Conservation (phyloP, 345 rosid genomes). For the Cardiospermum halicacabum region DNA sequence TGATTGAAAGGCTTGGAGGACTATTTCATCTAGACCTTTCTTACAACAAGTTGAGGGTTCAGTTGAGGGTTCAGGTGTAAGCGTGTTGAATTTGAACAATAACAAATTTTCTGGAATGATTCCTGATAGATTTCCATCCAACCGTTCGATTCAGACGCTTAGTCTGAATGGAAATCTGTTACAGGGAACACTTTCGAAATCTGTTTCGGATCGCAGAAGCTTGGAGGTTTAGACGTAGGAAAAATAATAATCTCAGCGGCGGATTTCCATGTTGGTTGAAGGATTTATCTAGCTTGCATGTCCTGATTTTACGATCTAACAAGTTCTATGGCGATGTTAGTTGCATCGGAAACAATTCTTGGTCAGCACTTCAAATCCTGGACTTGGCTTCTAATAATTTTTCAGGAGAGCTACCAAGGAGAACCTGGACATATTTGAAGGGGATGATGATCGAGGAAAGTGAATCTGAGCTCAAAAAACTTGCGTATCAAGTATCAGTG, state of each 20-base stretch:
- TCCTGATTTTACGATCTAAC: conserved; percentile 31
- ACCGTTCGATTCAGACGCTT: conserved; percentile 21
- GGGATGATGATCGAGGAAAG: conserved; percentile 33
- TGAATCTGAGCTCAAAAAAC: not conserved
- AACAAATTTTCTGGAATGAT: conserved; percentile 18
- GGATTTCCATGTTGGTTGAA: conserved; percentile 34
- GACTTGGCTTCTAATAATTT: conserved; percentile 39
- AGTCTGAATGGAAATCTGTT: conserved; percentile 29
- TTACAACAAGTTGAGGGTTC: conserved; percentile 25
- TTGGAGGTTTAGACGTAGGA: conserved; percentile 38
- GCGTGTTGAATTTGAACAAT: conserved; percentile 27
- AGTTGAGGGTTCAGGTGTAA: too few species aligned
- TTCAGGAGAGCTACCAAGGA: conserved; percentile 13
- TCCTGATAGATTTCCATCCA: conserved; percentile 6
- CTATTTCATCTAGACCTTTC: conserved; percentile 42
- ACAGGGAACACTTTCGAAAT: conserved; percentile 27
- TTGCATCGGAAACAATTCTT: conserved; percentile 5
- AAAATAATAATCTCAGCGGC: conserved; percentile 27
- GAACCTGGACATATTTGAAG: conserved; percentile 16
- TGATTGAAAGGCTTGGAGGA: conserved; percentile 20
- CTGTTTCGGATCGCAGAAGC: conserved; percentile 17
- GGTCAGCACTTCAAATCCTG: conserved; percentile 34
- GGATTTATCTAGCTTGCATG: conserved; percentile 18
- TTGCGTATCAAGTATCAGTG: conserved; percentile 6
- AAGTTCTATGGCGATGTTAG: conserved; percentile 9